Conservation (phyloP, 768 basidiomycete species). For the Glaciozyma antarctica region DNA sequence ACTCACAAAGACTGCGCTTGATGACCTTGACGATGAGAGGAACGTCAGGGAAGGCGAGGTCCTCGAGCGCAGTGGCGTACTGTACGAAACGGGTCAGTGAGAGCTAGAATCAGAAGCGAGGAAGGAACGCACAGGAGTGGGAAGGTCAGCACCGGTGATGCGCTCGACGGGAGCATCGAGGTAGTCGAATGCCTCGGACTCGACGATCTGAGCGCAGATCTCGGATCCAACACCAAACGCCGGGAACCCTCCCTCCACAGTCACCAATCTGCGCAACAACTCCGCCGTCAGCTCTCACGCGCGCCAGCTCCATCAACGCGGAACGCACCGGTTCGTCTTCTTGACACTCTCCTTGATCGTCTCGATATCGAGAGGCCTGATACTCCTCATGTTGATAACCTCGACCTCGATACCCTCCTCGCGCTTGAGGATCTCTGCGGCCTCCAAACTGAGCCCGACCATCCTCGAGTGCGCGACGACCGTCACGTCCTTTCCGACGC, state of each 20-base stretch:
- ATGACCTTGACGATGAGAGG: conserved; percentile 84
- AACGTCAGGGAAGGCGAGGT: conserved; percentile 86
- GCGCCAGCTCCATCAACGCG: background rate
- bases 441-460: conserved; percentile 90
- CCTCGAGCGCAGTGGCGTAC: conserved; percentile 86
- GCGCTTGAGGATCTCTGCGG: conserved; percentile 83
- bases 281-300: background rate
- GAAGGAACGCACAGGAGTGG: conserved; percentile 65
- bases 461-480: conserved; percentile 97
- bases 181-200: conserved; percentile 96
- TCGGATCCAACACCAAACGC: conserved; percentile 97
- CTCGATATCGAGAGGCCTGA: conserved; percentile 93
- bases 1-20: conserved; percentile 50
- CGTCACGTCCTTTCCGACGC: conserved; percentile 82
- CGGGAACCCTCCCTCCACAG: conserved; percentile 98
- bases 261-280: conserved; percentile 56
- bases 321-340: conserved; percentile 79
- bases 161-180: conserved; percentile 97
- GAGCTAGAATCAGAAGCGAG: background rate
- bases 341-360: conserved; percentile 95
- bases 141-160: conserved; percentile 89
- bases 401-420: conserved; percentile 97
- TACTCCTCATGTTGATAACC: conserved; percentile 91
- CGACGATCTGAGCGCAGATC: conserved; percentile 93
- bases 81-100: conserved; percentile 38